Conservation (phyloP, 345 rosid species). For the Bretschneidera sinensis region DNA sequence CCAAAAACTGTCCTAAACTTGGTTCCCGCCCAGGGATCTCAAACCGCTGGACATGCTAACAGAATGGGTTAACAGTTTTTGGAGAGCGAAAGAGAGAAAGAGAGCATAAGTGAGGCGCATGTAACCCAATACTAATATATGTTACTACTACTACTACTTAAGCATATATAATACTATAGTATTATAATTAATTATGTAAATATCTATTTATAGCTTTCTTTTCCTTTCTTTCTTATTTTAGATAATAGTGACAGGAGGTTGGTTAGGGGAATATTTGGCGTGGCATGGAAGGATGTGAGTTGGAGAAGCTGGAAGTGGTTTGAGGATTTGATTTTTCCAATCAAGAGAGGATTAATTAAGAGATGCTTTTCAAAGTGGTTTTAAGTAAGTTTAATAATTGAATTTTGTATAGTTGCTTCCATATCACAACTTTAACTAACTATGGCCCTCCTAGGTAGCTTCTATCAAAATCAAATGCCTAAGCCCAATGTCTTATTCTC, state of each 20-base stretch:
- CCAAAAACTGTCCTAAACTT: too few relatives aligned
- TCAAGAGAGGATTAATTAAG: too few relatives aligned
- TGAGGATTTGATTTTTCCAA: too few relatives aligned
- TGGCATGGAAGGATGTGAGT: slow-evolving; percentile 34
- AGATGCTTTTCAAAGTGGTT: slow-evolving; percentile 17
- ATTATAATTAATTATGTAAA: too few relatives aligned
- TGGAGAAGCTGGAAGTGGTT: slow-evolving; percentile 7
- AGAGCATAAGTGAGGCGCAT: not conserved
- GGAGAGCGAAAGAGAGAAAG: not conserved
- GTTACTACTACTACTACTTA: too few relatives aligned
- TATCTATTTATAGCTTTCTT: too few relatives aligned
- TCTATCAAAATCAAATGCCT: slow-evolving; percentile 35
- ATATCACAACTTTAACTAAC: slow-evolving; percentile 68
- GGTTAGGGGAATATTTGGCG: slow-evolving; percentile 38
- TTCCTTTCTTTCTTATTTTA: too few relatives aligned
- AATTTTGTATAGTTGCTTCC: slow-evolving; percentile 41
- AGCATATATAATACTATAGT: too few relatives aligned
- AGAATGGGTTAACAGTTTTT: too few relatives aligned
- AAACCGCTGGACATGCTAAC: slow-evolving; percentile 15
- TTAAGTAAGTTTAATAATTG: too few relatives aligned
- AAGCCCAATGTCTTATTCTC: slow-evolving; percentile 26
- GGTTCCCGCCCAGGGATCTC: slow-evolving; percentile 18
- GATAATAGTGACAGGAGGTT: slow-evolving; percentile 10
- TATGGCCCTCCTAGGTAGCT: slow-evolving; percentile 51
- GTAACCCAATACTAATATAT: not conserved